Evolutionary conservation across 805 yeast genomes (phyloP).

Genomic region (Candida palmyrensis): DNA sequence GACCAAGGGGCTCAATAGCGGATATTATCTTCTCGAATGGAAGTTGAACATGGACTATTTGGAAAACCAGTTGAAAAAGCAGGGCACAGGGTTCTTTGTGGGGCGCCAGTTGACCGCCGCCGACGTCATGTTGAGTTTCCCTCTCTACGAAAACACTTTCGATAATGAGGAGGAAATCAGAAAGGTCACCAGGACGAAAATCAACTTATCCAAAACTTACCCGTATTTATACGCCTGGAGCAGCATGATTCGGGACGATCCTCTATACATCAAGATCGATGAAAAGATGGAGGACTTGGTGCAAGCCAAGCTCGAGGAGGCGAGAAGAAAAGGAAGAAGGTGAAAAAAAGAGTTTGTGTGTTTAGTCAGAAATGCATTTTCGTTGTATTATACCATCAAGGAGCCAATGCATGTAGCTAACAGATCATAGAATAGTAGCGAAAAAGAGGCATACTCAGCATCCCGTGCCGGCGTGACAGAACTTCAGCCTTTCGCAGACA

Average conservation of each 20-base stretch:
- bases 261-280: slow-evolving; percentile 25
- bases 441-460: too few species aligned
- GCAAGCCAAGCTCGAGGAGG: slow-evolving; percentile 10
- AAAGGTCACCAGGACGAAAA: slow-evolving; percentile 29
- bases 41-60: slow-evolving; percentile 25
- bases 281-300: slow-evolving; percentile 27
- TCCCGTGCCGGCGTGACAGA: too few species aligned
- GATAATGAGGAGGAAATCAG: slow-evolving; percentile 32
- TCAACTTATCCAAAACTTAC: slow-evolving; percentile 22
- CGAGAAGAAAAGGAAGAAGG: background rate
- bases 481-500: too few species aligned
- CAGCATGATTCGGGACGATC: slow-evolving; percentile 24
- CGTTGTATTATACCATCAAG: too few species aligned
- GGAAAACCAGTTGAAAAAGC: slow-evolving; percentile 16
- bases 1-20: slow-evolving; percentile 41
- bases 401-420: too few species aligned
- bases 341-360: background rate
- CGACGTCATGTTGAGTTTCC: slow-evolving; percentile 33
- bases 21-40: slow-evolving; percentile 47
- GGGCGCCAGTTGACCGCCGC: slow-evolving; percentile 35
- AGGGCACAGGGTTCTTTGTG: slow-evolving; percentile 33
- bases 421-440: too few species aligned
- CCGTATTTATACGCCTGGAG: slow-evolving; percentile 37
- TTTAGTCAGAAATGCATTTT: background rate
- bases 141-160: slow-evolving; percentile 29